Percentiles rank a stretch among this genome's conserved stretches.
Conservation (phyloP, 169 alveolate species). For the Eimeria necatrix region DNA sequence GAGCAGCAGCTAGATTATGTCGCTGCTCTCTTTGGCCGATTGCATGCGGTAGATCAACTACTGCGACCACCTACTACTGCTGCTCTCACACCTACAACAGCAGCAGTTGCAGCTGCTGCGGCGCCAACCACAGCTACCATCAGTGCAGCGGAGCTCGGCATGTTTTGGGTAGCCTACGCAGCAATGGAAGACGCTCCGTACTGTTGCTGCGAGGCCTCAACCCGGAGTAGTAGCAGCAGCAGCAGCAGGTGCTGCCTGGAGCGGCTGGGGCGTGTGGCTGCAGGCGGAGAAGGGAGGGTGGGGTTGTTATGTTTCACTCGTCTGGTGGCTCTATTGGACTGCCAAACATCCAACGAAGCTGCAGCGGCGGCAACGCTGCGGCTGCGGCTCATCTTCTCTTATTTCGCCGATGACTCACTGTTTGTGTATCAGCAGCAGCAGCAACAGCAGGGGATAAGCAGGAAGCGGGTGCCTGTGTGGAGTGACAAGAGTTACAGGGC, state of each 20-base stretch:
- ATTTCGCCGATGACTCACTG: conserved; percentile 56
- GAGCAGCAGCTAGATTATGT: conserved; percentile 53
- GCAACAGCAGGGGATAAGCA: conserved; percentile 30
- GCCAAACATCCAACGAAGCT: conserved; percentile 41
- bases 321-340: conserved; percentile 63
- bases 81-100: conserved; percentile 12
- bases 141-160: conserved; percentile 41
- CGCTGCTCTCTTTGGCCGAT: not conserved
- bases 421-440: conserved; percentile 62
- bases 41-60: conserved; percentile 10
- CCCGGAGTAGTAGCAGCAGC: conserved; percentile 36
- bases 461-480: conserved; percentile 49
- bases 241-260: conserved; percentile 61
- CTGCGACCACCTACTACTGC: conserved; percentile 5
- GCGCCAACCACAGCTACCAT: conserved; percentile 40
- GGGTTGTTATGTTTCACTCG: conserved; percentile 46
- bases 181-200: conserved; percentile 62
- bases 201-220: conserved; percentile 49
- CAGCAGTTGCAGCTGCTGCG: conserved; percentile 32
- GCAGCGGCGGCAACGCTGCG: conserved; percentile 56
- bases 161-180: conserved; percentile 59
- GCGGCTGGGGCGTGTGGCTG: conserved; percentile 11
- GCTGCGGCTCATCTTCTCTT: conserved; percentile 44
- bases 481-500: conserved; percentile 39
- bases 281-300: conserved; percentile 39